These are phyloP conservation scores for Chenopodium formosanum DNA, from an alignment of 148 eudicot genomes.

Conservation along the genomic window DNA sequence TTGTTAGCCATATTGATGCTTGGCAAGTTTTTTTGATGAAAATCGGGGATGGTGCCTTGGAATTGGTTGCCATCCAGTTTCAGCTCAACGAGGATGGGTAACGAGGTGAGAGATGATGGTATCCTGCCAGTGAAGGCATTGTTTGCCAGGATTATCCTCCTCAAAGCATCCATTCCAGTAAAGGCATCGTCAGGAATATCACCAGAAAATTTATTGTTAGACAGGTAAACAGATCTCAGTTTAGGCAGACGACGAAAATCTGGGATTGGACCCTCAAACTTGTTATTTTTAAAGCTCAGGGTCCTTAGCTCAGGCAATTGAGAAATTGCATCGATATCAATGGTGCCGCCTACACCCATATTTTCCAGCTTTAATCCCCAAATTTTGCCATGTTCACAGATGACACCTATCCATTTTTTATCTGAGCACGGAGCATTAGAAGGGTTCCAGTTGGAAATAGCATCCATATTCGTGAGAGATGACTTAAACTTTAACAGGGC, in stretches of 20 bases:
- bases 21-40: slow-evolving; percentile 27
- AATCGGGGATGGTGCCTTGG: slow-evolving; percentile 52
- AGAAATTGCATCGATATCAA: slow-evolving; percentile 49
- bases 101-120: slow-evolving; percentile 50
- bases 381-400: slow-evolving; percentile 46
- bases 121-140: slow-evolving; percentile 60
- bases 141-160: slow-evolving; percentile 56
- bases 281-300: slow-evolving; percentile 62
- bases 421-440: slow-evolving; percentile 45
- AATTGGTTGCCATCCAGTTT: slow-evolving; percentile 67
- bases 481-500: slow-evolving; percentile 58
- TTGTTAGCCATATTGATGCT: slow-evolving; percentile 59
- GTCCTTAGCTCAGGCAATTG: slow-evolving; percentile 46
- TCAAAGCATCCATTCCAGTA: slow-evolving; percentile 57
- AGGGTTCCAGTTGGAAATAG: slow-evolving; percentile 55
- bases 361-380: slow-evolving; percentile 77
- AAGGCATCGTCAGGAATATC: slow-evolving; percentile 64
- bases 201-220: slow-evolving; percentile 63
- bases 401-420: slow-evolving; percentile 59
- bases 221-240: slow-evolving; percentile 50
- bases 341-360: slow-evolving; percentile 53
- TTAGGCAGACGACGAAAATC: slow-evolving; percentile 40
- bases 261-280: slow-evolving; percentile 59
- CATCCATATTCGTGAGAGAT: slow-evolving; percentile 34
- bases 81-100: slow-evolving; percentile 55